Conservation (phyloP, 768 basidiomycete genomes). For the Dentipellis sp. region DNA sequence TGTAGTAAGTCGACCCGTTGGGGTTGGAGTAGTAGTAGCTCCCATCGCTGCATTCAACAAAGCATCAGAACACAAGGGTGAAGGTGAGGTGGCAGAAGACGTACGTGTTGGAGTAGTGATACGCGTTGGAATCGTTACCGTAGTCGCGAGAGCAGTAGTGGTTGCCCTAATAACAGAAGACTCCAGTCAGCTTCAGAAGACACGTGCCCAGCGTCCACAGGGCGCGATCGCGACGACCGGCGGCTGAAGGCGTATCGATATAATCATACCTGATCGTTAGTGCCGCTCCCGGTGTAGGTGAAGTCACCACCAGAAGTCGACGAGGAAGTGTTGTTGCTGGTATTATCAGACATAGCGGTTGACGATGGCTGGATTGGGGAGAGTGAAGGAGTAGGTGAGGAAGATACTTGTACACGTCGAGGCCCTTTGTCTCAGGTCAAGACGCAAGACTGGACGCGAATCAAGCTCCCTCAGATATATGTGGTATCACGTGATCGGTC, state of each 20-base stretch:
- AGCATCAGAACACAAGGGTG: background rate
- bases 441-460: background rate
- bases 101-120: constrained; percentile 1
- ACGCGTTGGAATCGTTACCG: background rate
- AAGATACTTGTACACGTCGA: background rate
- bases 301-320: background rate
- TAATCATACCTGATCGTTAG: background rate
- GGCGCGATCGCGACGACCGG: background rate
- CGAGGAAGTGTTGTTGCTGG: background rate
- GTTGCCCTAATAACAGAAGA: background rate
- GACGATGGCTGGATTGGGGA: background rate
- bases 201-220: too few relatives aligned
- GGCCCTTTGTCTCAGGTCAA: background rate
- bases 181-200: background rate
- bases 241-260: background rate
- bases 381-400: background rate
- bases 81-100: background rate
- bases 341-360: background rate
- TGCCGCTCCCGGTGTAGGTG: background rate
- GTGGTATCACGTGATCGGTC: background rate
- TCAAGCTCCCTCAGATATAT: background rate
- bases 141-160: constrained; percentile 4
- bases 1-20: background rate
- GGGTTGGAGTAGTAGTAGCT: constrained; percentile 4
- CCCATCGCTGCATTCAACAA: background rate